These are phyloP conservation scores for Aulographum hederae DNA, from an alignment of 2,329 filamentous ascomycete species.

Conservation along the genomic window DNA sequence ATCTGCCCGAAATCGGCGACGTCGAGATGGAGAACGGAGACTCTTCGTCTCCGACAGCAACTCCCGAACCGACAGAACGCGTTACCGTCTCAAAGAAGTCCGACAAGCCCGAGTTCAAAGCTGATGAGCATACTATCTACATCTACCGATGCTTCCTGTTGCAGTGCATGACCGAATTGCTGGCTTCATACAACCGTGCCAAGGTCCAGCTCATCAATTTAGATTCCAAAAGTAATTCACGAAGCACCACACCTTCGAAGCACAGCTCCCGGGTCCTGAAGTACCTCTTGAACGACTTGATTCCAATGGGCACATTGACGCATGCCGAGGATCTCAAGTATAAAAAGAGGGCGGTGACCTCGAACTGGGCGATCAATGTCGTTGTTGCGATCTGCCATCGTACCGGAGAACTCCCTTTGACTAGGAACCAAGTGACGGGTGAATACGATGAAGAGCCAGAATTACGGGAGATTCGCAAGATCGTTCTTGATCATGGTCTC, in stretches of 20 bases:
- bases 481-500: slow-evolving; percentile 82
- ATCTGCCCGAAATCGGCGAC: slow-evolving; percentile 22
- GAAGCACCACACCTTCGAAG: slow-evolving; percentile 77
- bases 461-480: slow-evolving; percentile 80
- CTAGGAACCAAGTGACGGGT: slow-evolving; percentile 37
- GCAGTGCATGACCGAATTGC: slow-evolving; percentile 75
- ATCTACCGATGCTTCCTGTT: slow-evolving; percentile 92
- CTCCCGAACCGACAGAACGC: slow-evolving; percentile 2
- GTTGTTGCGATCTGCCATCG: slow-evolving; percentile 76
- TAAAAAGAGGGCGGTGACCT: slow-evolving; percentile 76
- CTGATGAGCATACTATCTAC: slow-evolving; percentile 87
- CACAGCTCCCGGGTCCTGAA: slow-evolving; percentile 84
- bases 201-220: slow-evolving; percentile 99
- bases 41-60: slow-evolving; percentile 20
- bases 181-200: slow-evolving; percentile 80
- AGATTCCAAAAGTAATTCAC: slow-evolving; percentile 73
- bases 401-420: slow-evolving; percentile 57
- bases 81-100: slow-evolving; percentile 20
- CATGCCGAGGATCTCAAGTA: slow-evolving; percentile 56
- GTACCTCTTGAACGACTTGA: slow-evolving; percentile 71
- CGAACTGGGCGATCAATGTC: slow-evolving; percentile 68
- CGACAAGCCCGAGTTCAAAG: slow-evolving; percentile 63
- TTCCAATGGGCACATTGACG: slow-evolving; percentile 45
- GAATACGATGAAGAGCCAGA: slow-evolving; percentile 64
- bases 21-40: slow-evolving; percentile 28